Percentiles rank a stretch among this genome's conserved stretches.
These are phyloP conservation scores for Arthonia radiata DNA, from an alignment of 495 filamentous ascomycete species.

Conservation along the genomic window DNA sequence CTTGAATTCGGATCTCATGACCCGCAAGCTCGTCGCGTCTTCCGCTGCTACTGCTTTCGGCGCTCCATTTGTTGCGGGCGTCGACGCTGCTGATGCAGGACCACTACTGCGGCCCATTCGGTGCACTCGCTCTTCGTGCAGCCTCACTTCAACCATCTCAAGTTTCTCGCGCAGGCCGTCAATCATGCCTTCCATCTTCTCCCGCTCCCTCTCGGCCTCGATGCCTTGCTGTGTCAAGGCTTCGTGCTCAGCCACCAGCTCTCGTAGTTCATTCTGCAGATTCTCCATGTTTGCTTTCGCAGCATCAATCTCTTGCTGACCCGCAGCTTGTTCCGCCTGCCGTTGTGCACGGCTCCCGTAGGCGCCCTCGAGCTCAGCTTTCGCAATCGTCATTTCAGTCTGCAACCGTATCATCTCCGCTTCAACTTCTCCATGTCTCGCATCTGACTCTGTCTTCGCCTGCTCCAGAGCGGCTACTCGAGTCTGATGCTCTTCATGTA, in stretches of 20 bases:
- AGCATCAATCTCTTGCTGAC: constrained; percentile 4
- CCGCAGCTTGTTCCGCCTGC: constrained; percentile 10
- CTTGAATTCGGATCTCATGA: constrained; percentile 62
- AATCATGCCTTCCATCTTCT: constrained; percentile 46
- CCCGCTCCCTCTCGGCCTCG: constrained; percentile 65
- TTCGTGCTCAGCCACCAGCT: constrained; percentile 67
- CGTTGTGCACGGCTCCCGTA: constrained; percentile 31
- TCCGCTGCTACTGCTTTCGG: too few relatives aligned
- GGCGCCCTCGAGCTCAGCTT: constrained; percentile 84
- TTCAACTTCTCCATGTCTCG: constrained; percentile 32
- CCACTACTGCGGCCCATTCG: constrained; percentile 41
- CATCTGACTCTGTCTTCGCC: constrained; percentile 14
- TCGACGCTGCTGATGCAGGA: too few relatives aligned
- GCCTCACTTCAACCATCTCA: constrained; percentile 37
- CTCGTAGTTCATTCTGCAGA: constrained; percentile 56
- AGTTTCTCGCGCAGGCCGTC: constrained; percentile 44
- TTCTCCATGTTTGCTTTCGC: constrained; percentile 16
- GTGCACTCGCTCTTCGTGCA: constrained; percentile 46
- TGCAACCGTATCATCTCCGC: constrained; percentile 63
- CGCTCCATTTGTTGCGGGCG: too few relatives aligned
- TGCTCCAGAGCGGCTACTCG: constrained; percentile 15
- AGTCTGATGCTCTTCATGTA: constrained; percentile 15
- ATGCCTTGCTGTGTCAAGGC: constrained; percentile 66
- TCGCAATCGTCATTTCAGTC: constrained; percentile 75
- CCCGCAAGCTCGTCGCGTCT: constrained; percentile 33